A percentile compares a stretch with the other conserved stretches of the same genome.
Evolutionary conservation across 768 basidiomycete genomes (phyloP).

Genomic region (Flagelloscypha sp.): DNA sequence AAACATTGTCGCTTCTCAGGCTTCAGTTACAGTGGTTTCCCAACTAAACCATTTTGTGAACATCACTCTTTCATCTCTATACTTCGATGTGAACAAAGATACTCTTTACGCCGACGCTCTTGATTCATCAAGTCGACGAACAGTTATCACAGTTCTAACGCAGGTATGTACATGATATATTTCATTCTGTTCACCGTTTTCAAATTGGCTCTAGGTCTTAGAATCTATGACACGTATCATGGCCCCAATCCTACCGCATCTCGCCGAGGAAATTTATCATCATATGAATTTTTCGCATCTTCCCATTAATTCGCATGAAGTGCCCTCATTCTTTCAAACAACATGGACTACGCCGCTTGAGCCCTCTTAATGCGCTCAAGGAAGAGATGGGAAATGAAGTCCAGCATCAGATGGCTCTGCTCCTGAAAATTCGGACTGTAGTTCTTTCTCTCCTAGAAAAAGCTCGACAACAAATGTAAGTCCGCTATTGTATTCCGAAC

Average conservation of each 20-base stretch:
- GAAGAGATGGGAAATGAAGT: constrained; percentile 47
- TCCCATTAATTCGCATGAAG: constrained; percentile 22
- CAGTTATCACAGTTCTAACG: constrained; percentile 62
- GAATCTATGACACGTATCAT: constrained; percentile 59
- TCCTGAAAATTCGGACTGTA: constrained; percentile 51
- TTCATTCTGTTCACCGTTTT: neutral
- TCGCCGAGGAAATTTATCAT: constrained; percentile 81
- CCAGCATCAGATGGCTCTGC: constrained; percentile 51
- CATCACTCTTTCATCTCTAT: constrained; percentile 78
- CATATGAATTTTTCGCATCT: no score
- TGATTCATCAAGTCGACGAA: constrained; percentile 46
- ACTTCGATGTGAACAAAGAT: constrained; percentile 91
- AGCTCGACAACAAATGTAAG: constrained; percentile 69
- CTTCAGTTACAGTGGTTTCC: constrained; percentile 47
- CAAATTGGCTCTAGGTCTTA: constrained; percentile 40
- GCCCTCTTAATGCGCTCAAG: no score
- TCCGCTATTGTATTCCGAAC: neutral
- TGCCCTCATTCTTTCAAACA: constrained; percentile 59
- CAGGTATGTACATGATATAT: constrained; percentile 35
- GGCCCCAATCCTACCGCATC: constrained; percentile 83
- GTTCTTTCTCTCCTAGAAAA: constrained; percentile 68
- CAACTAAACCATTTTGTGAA: constrained; percentile 73
- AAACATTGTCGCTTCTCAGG: neutral
- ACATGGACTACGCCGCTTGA: no score
- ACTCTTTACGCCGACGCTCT: constrained; percentile 66